Base-by-base conservation (phyloP, 148 eudicot genomes). In the Rhododendron simsii region DNA sequence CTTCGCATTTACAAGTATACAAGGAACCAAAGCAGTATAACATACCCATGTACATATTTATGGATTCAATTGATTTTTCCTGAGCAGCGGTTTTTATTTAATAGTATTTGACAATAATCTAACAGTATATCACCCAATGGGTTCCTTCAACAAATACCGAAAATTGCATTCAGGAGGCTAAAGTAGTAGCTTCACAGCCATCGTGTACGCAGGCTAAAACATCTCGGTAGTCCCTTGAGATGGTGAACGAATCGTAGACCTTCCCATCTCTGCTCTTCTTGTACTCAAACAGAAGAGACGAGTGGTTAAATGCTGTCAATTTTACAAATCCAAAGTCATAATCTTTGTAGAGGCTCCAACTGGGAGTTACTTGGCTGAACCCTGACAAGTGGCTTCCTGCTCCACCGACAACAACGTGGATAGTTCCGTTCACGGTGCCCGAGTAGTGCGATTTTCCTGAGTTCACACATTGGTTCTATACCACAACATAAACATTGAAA, bases 261-360 rank as follows among this genome's bases (percentile, higher is more conserved):
- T 91, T 92, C 7, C 99, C 98, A 83, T 96, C 95, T 0, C 89
- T 90, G 89, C 99, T 96, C 91, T 89, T 96, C 92, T 95, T 96
- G 91, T 96, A 96, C 90, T 96, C 98, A 37, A 95, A 96, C 77
- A 95, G 90, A 55, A 96, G 92, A 84, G 90, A 90, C 11, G 96
- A 95, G 75, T 90, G 98, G 89, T 92, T 92, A 83, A 92, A 96
- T 48, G 99, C 97, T 16, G 99, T 95, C 80, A 96, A 82, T 85
- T 95, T 96, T 26, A 90, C 97, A 53, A 94, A 96, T 59, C 98
- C 99, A 12, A 48, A 93, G 83, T 96, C 98, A 73, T 88, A 85
- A 85, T 96, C 99, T 84, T 83, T 94, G 87, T 85, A 88, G 3
- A 95, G 83, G 84, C 99, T 95, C 98, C 98, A 95, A 28, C 10